These are phyloP conservation scores for Amanita rimosa DNA, from an alignment of 768 basidiomycete genomes.

Conservation along the genomic window DNA sequence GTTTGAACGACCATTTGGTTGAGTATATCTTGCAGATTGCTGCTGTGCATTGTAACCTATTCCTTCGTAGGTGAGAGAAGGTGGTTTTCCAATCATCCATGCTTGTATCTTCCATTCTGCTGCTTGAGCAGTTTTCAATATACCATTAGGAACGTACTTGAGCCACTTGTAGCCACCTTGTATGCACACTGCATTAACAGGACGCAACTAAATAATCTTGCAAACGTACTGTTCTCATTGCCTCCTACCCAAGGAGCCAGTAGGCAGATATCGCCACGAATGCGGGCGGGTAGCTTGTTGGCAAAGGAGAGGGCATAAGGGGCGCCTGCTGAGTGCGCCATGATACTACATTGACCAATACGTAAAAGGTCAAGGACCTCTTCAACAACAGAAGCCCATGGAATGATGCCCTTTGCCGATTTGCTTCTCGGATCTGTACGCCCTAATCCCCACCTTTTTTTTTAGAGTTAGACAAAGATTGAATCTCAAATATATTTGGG, in stretches of 20 bases:
- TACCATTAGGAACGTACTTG: conserved; percentile 88
- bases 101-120: conserved; percentile 97
- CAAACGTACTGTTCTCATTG: conserved; percentile 67
- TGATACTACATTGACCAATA: conserved; percentile 72
- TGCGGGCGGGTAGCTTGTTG: conserved; percentile 59
- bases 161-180: conserved; percentile 89
- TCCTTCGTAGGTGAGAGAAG: conserved; percentile 71
- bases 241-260: conserved; percentile 97
- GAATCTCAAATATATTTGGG: background rate
- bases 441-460: conserved; percentile 80
- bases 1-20: conserved; percentile 8
- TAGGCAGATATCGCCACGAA: conserved; percentile 77
- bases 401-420: conserved; percentile 68
- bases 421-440: conserved; percentile 65
- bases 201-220: conserved; percentile 6
- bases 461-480: conserved; percentile 7
- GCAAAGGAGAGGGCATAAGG: conserved; percentile 90
- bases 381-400: conserved; percentile 87
- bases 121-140: conserved; percentile 90
- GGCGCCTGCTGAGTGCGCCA: conserved; percentile 94
- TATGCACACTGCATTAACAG: conserved; percentile 3
- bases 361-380: conserved; percentile 78
- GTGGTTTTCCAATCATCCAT: conserved; percentile 96
- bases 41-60: conserved; percentile 64
- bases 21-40: conserved; percentile 11